Base-by-base conservation (phyloP, 2,329 filamentous ascomycete genomes). In the Talaromyces verruculosus region DNA sequence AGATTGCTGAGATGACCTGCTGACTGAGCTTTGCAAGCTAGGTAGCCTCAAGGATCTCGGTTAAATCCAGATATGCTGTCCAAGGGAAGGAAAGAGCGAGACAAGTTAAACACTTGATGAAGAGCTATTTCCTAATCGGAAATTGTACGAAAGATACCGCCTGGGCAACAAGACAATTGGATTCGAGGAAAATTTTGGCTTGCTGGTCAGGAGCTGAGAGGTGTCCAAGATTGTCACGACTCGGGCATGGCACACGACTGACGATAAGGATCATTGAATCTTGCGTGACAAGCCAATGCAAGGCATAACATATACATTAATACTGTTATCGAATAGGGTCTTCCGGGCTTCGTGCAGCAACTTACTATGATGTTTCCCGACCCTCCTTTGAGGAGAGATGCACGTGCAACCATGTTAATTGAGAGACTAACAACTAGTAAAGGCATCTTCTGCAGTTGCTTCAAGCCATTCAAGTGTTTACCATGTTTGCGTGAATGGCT, bases 181-280 rank as follows among this genome's bases (percentile, higher is more conserved):
- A 6, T 53, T 53, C 47, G 28, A 7, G 47, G 25, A 17, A 17
- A 7, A 2, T 6, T 53, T n/a, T 30, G 6, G 15, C 25, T 30
- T 8, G 10, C 6, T 25, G 47, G 10, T 47, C 19, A 13, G n/a
- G 43, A 6, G 37, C 19, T 47, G 10, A 47, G 43, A 25, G 19
- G 22, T 30, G 25, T 53, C 71, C 70, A 11, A 39, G 30, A 5
- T 41, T 8, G 10, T 25, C n/a, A 53, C n/a, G 19, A 39, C 8
- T 58, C 33, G 1, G 19, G 8, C 2, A 25, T 53, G 25, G 15
- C 13, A 30, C 47, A 30, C 11, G 22, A 25, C 22, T 28, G 47
- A 22, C 5, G 25, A 49, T 41, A 17, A 22, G 13, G 33, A 25
- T 51, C 25, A 28, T 5, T 28, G 19, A 51, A 13, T 51, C 25